Base-by-base conservation (phyloP, 352 stramenopile genomes). In the Phytopythium vexans region DNA sequence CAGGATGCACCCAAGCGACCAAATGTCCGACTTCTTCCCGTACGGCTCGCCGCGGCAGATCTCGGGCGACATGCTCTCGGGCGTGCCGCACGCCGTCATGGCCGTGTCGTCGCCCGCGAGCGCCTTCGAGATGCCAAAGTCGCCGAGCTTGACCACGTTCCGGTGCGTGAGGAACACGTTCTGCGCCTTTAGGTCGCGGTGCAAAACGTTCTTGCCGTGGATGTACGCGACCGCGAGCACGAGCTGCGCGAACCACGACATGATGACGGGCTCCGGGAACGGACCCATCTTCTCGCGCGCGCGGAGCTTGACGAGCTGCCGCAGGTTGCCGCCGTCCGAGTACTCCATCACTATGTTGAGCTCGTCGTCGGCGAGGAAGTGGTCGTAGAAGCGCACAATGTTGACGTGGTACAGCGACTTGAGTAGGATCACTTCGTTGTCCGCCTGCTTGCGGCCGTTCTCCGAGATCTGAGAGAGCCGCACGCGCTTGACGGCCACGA, bases 291-390 rank as follows among this genome's bases (percentile, higher is more conserved):
- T 90, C 60, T 90, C 82, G 3, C 80, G 63, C 14, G 78, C 66
- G 12, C 83, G 81, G 52, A 90, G 66, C 60, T 93, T 92, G 31
- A 93, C 82, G 14, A 94, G 54, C 66, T 94, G 81, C 27, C 84
- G 74, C 47, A 96, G 56, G 57, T 94, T 94, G 33, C 86, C 86
- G 41, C 82, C 82, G 41, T 93, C 82, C 27, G 84, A 71, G 52
- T 92, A 94, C 52, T 95, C 86, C 85, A 96, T 95, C 41, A 95
- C 79, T 42, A 96, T 96, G 45, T 96, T 93, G 27, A 96, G 70
- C 52, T 94, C 84, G 60, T 94, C 82, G 46, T 93, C 78, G 14
- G 72, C 72, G 63, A 91, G 70, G 52, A 96, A 96, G 47, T 90
- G 82, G 62, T 96, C 86, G 72, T 94, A 93, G 49, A 93, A 96